Evolutionary conservation across 768 basidiomycete genomes (phyloP).

Genomic region (Chalciporus chontae): DNA sequence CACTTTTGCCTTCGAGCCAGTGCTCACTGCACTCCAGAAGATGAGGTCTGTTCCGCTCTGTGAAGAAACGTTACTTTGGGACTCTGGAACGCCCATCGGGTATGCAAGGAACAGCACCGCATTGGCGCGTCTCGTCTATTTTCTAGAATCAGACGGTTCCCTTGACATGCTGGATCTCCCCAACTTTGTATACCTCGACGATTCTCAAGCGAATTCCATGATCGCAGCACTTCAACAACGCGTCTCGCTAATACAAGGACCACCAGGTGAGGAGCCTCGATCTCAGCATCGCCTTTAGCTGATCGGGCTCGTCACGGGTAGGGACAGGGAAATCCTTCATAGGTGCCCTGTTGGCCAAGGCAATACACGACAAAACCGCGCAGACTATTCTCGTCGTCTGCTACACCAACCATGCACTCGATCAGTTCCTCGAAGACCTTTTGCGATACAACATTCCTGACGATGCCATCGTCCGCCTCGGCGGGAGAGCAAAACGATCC

Average conservation of each 20-base stretch:
- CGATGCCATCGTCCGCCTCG: conserved; percentile 49
- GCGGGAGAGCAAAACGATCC: conserved; percentile 46
- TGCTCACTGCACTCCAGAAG: conserved; percentile 53
- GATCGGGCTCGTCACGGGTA: conserved; percentile 24
- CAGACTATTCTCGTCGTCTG: conserved; percentile 63
- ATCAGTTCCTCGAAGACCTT: conserved; percentile 62
- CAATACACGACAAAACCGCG: conserved; percentile 43
- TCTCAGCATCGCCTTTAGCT: neutral
- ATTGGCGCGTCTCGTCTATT: conserved; percentile 20
- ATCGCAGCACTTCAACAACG: conserved; percentile 49
- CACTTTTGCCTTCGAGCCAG: conserved; percentile 57
- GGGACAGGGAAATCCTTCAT: conserved; percentile 76
- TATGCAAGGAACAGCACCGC: neutral
- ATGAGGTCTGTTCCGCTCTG: conserved; percentile 41
- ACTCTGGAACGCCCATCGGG: conserved; percentile 13
- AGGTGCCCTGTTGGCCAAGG: conserved; percentile 59
- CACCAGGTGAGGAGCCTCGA: conserved; percentile 46
- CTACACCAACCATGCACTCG: conserved; percentile 71
- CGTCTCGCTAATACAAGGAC: conserved; percentile 66
- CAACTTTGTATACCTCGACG: conserved; percentile 44
- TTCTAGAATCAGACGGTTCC: conserved; percentile 27
- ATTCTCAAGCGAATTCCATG: conserved; percentile 44
- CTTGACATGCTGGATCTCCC: conserved; percentile 38
- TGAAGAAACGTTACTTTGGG: conserved; percentile 53
- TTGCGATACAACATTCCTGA: conserved; percentile 53